Evolutionary conservation across 2,329 filamentous ascomycete species (phyloP), one percentile per base, ranked within the genome.

Genomic region (Fusarium tuaranense): DNA sequence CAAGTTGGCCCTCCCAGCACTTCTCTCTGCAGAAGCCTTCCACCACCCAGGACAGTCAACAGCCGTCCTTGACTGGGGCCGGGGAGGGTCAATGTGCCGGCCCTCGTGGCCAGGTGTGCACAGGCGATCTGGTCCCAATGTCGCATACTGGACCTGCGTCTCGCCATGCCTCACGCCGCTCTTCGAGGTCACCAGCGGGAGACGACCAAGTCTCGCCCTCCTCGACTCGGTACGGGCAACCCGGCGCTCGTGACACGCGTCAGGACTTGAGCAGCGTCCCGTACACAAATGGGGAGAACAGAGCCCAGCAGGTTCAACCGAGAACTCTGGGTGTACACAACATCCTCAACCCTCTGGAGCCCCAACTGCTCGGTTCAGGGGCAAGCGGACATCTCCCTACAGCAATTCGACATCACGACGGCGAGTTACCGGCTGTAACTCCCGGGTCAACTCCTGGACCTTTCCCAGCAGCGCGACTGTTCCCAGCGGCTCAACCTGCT

Each of bases 111-210:
- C 83, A 84, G 81, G 84, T 83, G 83, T 82, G 84, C 82, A 84
- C 83, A 87, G 88, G 88, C 86, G 88, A 89, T 84, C 86, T 87
- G 87, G 84, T 84, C 86, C 88, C 89, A 86, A 92, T 92, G 90
- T 91, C 89, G 85, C 88, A 90, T 86, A 88, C 86, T 85, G 87
- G 86, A 79, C 83, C 87, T 87, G 86, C 85, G 83, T 84, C 88
- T 88, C 86, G 84, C 82, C 86, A 88, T 86, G 83, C 85, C 81
- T 88, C 88, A 83, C 87, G 84, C 80, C 85, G 83, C 77, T 82
- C 84, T 74, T 85, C 86, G 74, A 84, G 82, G 78, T 87, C 86
- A 65, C 84, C 87, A 71, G 77, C 82, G 71, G 80, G 81, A 80
- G 81, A 82, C 74, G 77, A 80, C 58, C 78, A 78, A 63, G 59